Conservation (phyloP, 2,329 filamentous ascomycete species). For the Pseudogymnoascus sp. region DNA sequence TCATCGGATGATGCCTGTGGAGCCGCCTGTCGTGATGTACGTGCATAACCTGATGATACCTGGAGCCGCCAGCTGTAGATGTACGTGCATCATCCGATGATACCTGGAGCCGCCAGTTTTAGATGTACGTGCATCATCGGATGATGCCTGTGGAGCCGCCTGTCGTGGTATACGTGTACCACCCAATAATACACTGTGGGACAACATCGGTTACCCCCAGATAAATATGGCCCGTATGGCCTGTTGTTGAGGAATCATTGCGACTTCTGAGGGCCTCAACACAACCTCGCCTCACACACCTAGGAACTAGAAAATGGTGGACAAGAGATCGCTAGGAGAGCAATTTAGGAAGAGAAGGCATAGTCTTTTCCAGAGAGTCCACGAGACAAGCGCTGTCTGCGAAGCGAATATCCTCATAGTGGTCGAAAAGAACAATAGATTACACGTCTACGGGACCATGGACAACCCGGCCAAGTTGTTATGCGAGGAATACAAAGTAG, state of each 20-base stretch:
- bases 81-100: too few relatives aligned
- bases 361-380: conserved; percentile 10
- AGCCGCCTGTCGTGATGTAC: background rate
- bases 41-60: background rate
- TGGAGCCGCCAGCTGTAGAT: too few relatives aligned
- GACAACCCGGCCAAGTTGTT: conserved; percentile 2
- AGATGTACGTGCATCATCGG: background rate
- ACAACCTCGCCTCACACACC: background rate
- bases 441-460: conserved; percentile 13
- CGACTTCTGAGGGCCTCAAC: background rate
- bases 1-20: background rate
- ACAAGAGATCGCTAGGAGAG: background rate
- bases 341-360: conserved; percentile 14
- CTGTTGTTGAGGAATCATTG: background rate
- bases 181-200: background rate
- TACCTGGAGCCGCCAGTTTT: background rate
- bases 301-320: background rate
- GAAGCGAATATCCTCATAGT: conserved; percentile 14
- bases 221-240: background rate
- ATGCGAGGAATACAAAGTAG: conserved; percentile 12
- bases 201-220: background rate
- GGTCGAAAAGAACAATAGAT: conserved; percentile 14
- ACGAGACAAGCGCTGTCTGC: conserved; percentile 11
- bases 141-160: background rate
- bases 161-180: background rate